phyloP scores from a whole-genome alignment of 2,329 filamentous ascomycete species.

The Massarina eburnea region DNA sequence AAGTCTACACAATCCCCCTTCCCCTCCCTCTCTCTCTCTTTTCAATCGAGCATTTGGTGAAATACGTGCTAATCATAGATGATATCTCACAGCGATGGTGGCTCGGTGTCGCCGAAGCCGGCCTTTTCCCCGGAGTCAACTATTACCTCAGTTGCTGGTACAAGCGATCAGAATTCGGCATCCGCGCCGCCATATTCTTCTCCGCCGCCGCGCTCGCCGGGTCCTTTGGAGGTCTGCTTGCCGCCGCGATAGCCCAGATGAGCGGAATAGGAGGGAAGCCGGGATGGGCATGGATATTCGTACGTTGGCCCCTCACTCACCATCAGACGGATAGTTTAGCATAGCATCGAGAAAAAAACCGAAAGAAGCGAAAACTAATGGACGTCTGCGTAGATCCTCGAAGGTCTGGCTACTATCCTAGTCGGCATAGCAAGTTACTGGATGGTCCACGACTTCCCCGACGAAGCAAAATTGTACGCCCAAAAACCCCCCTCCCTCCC shows the following conservation, averaged over 20 bases:
- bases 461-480: constrained; percentile 66
- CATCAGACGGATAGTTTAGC: no score
- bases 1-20: constrained; percentile 14
- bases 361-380: not conserved
- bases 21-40: no score
- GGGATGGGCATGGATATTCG: constrained; percentile 51
- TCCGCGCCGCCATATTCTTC: constrained; percentile 82
- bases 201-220: constrained; percentile 78
- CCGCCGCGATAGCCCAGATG: constrained; percentile 72
- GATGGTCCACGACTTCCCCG: constrained; percentile 79
- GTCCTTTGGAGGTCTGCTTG: constrained; percentile 74
- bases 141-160: constrained; percentile 84
- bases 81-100: constrained; percentile 51
- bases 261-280: constrained; percentile 57
- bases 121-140: constrained; percentile 65
- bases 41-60: not conserved
- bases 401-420: constrained; percentile 70
- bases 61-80: no score
- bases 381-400: constrained; percentile 50
- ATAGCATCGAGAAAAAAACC: not conserved
- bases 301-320: constrained; percentile 22
- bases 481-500: not conserved
- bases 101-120: constrained; percentile 72
- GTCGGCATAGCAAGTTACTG: constrained; percentile 67
- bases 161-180: constrained; percentile 73